Percentiles rank a stretch among this genome's conserved stretches.
These are phyloP conservation scores for Chrysosporium keratinophilum DNA, from an alignment of 2,329 filamentous ascomycete genomes.

Conservation along the genomic window DNA sequence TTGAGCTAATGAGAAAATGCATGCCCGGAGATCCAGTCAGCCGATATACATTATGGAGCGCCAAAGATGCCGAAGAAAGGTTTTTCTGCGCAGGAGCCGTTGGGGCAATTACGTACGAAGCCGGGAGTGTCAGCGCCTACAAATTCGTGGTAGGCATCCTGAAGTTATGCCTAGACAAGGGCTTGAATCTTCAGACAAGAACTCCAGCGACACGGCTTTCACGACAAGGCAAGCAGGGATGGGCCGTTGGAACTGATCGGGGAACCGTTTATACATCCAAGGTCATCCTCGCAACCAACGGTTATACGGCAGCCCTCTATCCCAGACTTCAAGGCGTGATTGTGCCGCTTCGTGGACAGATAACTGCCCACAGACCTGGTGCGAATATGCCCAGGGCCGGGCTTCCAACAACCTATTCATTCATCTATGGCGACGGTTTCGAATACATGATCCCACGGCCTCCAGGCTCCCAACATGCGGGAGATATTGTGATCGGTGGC, in stretches of 20 bases:
- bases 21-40: constrained; percentile 35
- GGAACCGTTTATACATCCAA: constrained; percentile 35
- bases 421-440: constrained; percentile 25
- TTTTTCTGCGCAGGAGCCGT: constrained; percentile 36
- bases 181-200: constrained; percentile 25
- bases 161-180: constrained; percentile 33
- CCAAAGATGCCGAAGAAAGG: constrained; percentile 34
- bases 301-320: constrained; percentile 41
- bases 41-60: constrained; percentile 37
- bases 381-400: constrained; percentile 13
- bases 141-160: constrained; percentile 38
- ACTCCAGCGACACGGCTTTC: constrained; percentile 23
- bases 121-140: constrained; percentile 36
- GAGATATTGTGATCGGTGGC: constrained; percentile 21
- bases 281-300: constrained; percentile 47
- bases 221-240: constrained; percentile 7
- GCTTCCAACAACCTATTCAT: constrained; percentile 15
- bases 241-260: constrained; percentile 33
- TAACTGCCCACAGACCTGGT: constrained; percentile 33
- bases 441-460: constrained; percentile 31
- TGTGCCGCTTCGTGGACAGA: constrained; percentile 43
- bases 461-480: constrained; percentile 9
- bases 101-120: constrained; percentile 42
- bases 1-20: constrained; percentile 40
- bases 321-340: constrained; percentile 39